Percentiles rank a stretch among this genome's conserved stretches.
phyloP scores from a whole-genome alignment of 192 early-diverging fungal genomes.

The Backusella sp. region DNA sequence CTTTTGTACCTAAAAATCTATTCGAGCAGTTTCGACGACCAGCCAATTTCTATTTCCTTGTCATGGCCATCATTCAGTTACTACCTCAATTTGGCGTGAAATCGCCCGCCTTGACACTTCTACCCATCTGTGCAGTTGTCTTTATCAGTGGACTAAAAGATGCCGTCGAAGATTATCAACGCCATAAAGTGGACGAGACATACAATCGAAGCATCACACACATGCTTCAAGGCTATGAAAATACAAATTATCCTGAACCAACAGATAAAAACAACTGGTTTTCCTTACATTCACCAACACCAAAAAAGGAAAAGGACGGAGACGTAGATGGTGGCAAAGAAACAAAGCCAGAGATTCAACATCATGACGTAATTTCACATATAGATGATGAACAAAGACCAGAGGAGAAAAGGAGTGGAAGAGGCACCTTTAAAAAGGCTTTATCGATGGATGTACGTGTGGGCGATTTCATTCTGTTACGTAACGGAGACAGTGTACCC shows the following conservation, averaged over 20 bases:
- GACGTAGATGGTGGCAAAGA: background rate
- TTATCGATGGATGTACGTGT: conserved; percentile 60
- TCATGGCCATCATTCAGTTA: conserved; percentile 77
- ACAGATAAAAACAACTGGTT: background rate
- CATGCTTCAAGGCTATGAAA: conserved; percentile 42
- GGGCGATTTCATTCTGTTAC: conserved; percentile 85
- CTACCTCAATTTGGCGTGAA: conserved; percentile 81
- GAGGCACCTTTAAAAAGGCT: conserved; percentile 18
- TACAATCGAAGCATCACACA: conserved; percentile 71
- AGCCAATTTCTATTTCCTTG: conserved; percentile 86
- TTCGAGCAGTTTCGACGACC: conserved; percentile 87
- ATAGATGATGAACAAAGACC: background rate
- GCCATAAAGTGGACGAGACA: conserved; percentile 81
- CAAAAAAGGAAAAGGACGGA: background rate
- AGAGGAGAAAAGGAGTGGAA: background rate
- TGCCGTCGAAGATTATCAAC: conserved; percentile 83
- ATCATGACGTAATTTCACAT: background rate
- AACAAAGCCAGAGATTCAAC: background rate
- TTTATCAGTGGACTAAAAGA: conserved; percentile 82
- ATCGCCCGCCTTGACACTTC: conserved; percentile 72
- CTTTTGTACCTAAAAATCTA: conserved; percentile 88
- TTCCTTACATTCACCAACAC: background rate
- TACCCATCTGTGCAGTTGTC: conserved; percentile 82
- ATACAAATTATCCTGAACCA: conserved; percentile 46
- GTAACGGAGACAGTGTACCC: conserved; percentile 81